Percentiles rank a stretch among this genome's conserved stretches.
Evolutionary conservation across 75 land plant species (phyloP).

Genomic region (Isoetes taiwanensis): DNA sequence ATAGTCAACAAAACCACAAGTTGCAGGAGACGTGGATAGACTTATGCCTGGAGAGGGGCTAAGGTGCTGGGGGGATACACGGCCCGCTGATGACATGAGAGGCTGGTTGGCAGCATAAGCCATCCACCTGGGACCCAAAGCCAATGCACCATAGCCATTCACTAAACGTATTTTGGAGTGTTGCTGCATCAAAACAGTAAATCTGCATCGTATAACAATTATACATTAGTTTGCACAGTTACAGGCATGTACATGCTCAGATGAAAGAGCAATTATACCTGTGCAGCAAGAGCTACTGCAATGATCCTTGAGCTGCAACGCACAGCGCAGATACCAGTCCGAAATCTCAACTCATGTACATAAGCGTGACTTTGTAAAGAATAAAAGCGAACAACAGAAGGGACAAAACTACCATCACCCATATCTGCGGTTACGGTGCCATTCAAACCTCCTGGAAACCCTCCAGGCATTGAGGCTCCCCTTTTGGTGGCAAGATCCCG

Average conservation of each 20-base stretch:
- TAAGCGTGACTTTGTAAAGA: slow-evolving; percentile 59
- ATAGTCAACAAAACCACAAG: slow-evolving; percentile 69
- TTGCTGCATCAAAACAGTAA: slow-evolving; percentile 67
- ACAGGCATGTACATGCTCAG: no score
- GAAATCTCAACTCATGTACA: slow-evolving; percentile 63
- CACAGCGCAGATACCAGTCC: slow-evolving; percentile 54
- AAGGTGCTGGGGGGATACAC: slow-evolving; percentile 73
- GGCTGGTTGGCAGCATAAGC: slow-evolving; percentile 80
- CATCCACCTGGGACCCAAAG: slow-evolving; percentile 85
- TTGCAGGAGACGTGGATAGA: slow-evolving; percentile 52
- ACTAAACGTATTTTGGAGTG: slow-evolving; percentile 62
- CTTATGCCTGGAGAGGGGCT: slow-evolving; percentile 60
- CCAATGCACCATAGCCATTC: slow-evolving; percentile 83
- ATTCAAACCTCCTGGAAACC: slow-evolving; percentile 17
- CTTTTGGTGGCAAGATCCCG: slow-evolving; percentile 23
- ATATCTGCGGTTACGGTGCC: no score
- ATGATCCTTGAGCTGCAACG: slow-evolving; percentile 75
- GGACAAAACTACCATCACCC: slow-evolving; percentile 29
- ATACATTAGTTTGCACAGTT: no score
- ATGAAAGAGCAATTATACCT: no score
- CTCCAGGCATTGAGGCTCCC: slow-evolving; percentile 19
- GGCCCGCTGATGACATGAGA: slow-evolving; percentile 34
- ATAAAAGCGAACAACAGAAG: slow-evolving; percentile 58
- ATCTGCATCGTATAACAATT: slow-evolving; percentile 36
- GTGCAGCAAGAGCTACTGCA: slow-evolving; percentile 52